Conservation (phyloP, 1,284 basidiomycete genomes). For the Grifola frondosa region DNA sequence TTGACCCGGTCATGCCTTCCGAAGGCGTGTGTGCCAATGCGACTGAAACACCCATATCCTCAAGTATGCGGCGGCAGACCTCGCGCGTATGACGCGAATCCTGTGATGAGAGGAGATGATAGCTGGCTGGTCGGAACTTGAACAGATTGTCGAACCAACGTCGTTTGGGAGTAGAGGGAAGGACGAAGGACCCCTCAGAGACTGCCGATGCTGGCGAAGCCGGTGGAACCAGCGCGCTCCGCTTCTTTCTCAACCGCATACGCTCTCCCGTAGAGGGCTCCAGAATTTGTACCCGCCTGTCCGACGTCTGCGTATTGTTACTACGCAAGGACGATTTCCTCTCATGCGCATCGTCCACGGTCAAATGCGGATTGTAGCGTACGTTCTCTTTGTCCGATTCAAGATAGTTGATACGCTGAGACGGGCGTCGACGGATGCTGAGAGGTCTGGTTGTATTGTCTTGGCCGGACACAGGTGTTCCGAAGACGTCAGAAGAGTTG, state of each 20-base stretch:
- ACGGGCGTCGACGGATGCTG: conserved; percentile 30
- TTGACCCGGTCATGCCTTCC: conserved; percentile 40
- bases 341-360: conserved; percentile 15
- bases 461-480: conserved; percentile 1
- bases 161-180: conserved; percentile 57
- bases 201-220: conserved; percentile 49
- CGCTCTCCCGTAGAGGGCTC: conserved; percentile 40
- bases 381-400: conserved; percentile 33
- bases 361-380: conserved; percentile 14
- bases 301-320: conserved; percentile 25
- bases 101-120: conserved; percentile 63
- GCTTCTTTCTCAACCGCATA: conserved; percentile 46
- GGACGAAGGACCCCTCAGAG: conserved; percentile 41
- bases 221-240: conserved; percentile 28
- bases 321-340: conserved; percentile 46
- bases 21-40: conserved; percentile 65
- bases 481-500: conserved; percentile 6
- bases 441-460: conserved; percentile 28
- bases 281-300: conserved; percentile 50
- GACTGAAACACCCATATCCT: conserved; percentile 69
- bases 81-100: conserved; percentile 69
- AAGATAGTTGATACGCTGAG: conserved; percentile 11
- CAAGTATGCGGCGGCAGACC: conserved; percentile 74
- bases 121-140: conserved; percentile 75
- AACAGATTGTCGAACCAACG: conserved; percentile 91